Percentiles rank a stretch among this genome's conserved stretches.
phyloP scores from a whole-genome alignment of 1,139 yeast species.

The Saccharomycopsis hybrid region DNA sequence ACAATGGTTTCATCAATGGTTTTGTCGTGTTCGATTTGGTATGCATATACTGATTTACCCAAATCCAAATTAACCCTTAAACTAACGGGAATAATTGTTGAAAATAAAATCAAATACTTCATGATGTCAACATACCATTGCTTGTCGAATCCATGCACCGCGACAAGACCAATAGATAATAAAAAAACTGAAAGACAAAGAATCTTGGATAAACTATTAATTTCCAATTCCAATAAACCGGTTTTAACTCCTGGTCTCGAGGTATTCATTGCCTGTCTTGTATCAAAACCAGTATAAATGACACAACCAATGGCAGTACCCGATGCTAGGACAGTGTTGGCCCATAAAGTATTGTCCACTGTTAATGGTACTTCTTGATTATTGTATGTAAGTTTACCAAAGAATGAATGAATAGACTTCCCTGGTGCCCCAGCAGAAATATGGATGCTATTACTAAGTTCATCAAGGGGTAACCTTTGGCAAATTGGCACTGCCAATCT shows the following conservation, averaged over 20 bases:
- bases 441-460: slow-evolving; percentile 42
- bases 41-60: slow-evolving; percentile 93
- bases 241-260: slow-evolving; percentile 85
- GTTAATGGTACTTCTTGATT: slow-evolving; percentile 60
- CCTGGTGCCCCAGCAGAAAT: slow-evolving; percentile 73
- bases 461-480: slow-evolving; percentile 47
- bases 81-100: slow-evolving; percentile 94
- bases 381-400: slow-evolving; percentile 60
- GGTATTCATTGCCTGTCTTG: slow-evolving; percentile 92
- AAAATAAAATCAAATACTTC: slow-evolving; percentile 84
- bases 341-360: slow-evolving; percentile 95
- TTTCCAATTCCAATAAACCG: slow-evolving; percentile 85
- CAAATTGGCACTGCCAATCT: slow-evolving; percentile 71
- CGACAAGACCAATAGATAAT: slow-evolving; percentile 70
- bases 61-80: slow-evolving; percentile 89
- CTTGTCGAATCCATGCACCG: slow-evolving; percentile 67
- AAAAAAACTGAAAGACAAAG: slow-evolving; percentile 81
- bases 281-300: slow-evolving; percentile 85
- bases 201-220: slow-evolving; percentile 81
- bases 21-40: slow-evolving; percentile 84
- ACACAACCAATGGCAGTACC: slow-evolving; percentile 87
- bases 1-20: slow-evolving; percentile 84
- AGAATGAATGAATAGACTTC: slow-evolving; percentile 73
- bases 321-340: slow-evolving; percentile 92
- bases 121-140: slow-evolving; percentile 86